Conservation (phyloP, 305 asterid genomes). For the Solanum hybrid region DNA sequence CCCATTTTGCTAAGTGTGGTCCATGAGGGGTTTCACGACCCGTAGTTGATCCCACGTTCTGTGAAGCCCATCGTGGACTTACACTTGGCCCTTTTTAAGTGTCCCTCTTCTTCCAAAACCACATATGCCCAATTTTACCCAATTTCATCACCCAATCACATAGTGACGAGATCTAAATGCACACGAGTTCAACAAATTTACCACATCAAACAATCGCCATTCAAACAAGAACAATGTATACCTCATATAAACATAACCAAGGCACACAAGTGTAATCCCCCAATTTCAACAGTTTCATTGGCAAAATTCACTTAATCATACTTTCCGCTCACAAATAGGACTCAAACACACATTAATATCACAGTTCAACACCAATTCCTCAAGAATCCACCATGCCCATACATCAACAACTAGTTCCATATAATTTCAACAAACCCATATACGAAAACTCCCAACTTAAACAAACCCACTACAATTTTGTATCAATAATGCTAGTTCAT, state of each 20-base stretch:
- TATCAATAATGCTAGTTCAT: no score
- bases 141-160: not conserved
- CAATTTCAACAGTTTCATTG: no score
- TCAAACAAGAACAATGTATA: not conserved
- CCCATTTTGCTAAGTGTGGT: not conserved
- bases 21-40: not conserved
- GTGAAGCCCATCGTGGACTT: not conserved
- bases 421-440: no score
- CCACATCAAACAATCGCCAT: not conserved
- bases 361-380: no score
- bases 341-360: not conserved
- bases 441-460: no score
- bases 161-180: not conserved
- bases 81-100: not conserved
- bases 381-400: no score
- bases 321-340: not conserved
- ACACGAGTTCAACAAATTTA: not conserved
- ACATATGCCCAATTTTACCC: not conserved
- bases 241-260: no score
- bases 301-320: not conserved
- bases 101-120: not conserved
- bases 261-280: not conserved
- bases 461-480: no score
- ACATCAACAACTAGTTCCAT: no score
- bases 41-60: not conserved